These are phyloP conservation scores for Sphaerulina populicola DNA, from an alignment of 2,329 filamentous ascomycete genomes.

Conservation along the genomic window DNA sequence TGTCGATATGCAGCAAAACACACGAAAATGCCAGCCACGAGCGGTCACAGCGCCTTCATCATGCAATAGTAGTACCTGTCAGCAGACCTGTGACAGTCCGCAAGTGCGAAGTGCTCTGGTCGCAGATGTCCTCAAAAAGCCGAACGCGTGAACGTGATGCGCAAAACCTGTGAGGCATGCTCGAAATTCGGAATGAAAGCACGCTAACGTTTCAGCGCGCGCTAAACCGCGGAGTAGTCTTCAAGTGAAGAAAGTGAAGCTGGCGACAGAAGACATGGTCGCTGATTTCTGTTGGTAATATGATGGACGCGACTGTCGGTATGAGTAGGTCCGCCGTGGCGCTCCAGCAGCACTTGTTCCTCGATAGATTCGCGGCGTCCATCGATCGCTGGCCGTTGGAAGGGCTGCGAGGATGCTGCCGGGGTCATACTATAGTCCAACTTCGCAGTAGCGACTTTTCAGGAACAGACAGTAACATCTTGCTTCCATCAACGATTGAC, in stretches of 20 bases:
- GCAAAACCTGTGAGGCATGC: no score
- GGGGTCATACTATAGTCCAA: no score
- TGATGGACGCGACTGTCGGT: background rate
- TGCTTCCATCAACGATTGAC: background rate
- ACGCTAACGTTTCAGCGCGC: background rate
- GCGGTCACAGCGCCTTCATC: background rate
- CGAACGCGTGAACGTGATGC: no score
- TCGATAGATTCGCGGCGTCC: no score
- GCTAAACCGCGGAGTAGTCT: background rate
- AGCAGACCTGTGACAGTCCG: background rate
- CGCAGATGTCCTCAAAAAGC: no score
- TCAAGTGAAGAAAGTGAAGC: background rate
- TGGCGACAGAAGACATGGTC: background rate
- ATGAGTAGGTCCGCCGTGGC: background rate
- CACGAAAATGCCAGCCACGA: conserved; percentile 2
- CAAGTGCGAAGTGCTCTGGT: background rate
- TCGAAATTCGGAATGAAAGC: no score
- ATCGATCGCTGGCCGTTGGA: no score
- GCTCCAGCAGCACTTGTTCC: background rate
- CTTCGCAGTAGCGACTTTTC: background rate
- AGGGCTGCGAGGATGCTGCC: no score
- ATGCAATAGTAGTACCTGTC: background rate
- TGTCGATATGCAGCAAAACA: conserved; percentile 12
- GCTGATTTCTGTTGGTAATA: background rate
- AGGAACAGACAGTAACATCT: background rate